phyloP scores from a whole-genome alignment of 352 stramenopile genomes.

The Halophytophthora batemanensis region DNA sequence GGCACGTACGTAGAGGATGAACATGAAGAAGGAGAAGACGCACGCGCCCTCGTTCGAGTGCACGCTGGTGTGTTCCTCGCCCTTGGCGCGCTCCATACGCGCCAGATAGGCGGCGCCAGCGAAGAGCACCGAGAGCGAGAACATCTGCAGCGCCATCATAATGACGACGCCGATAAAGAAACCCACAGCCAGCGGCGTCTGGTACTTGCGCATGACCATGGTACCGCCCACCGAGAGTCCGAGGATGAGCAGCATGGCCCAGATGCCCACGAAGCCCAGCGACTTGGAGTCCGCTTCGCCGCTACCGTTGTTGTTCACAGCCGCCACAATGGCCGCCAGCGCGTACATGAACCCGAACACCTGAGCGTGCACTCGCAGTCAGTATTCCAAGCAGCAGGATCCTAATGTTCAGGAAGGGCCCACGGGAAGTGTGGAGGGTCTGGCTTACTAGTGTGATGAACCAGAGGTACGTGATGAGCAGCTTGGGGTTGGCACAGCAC shows the following conservation, averaged over 20 bases:
- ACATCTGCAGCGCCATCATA: slow-evolving; percentile 90
- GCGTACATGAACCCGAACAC: slow-evolving; percentile 86
- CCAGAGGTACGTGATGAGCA: slow-evolving; percentile 85
- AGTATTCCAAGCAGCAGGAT: slow-evolving; percentile 33
- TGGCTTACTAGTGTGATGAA: slow-evolving; percentile 65
- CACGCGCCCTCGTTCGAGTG: slow-evolving; percentile 74
- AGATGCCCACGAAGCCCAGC: slow-evolving; percentile 78
- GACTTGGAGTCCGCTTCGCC: slow-evolving; percentile 71
- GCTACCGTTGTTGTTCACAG: slow-evolving; percentile 72
- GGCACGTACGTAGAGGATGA: slow-evolving; percentile 75
- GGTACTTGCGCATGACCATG: slow-evolving; percentile 89
- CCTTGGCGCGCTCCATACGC: slow-evolving; percentile 56
- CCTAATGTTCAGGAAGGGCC: no score
- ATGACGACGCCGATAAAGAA: slow-evolving; percentile 90
- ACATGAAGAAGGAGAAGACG: slow-evolving; percentile 88
- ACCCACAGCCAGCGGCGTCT: slow-evolving; percentile 80
- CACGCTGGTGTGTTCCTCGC: slow-evolving; percentile 53
- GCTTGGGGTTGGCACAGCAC: slow-evolving; percentile 78
- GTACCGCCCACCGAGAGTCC: slow-evolving; percentile 80
- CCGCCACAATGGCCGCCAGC: slow-evolving; percentile 79
- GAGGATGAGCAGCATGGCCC: slow-evolving; percentile 81
- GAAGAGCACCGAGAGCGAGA: slow-evolving; percentile 79
- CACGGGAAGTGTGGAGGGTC: background rate
- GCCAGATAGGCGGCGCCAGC: slow-evolving; percentile 67
- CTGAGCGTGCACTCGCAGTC: slow-evolving; percentile 51